These are phyloP conservation scores for Candida sithepensis DNA, from an alignment of 805 yeast species.

Conservation along the genomic window DNA sequence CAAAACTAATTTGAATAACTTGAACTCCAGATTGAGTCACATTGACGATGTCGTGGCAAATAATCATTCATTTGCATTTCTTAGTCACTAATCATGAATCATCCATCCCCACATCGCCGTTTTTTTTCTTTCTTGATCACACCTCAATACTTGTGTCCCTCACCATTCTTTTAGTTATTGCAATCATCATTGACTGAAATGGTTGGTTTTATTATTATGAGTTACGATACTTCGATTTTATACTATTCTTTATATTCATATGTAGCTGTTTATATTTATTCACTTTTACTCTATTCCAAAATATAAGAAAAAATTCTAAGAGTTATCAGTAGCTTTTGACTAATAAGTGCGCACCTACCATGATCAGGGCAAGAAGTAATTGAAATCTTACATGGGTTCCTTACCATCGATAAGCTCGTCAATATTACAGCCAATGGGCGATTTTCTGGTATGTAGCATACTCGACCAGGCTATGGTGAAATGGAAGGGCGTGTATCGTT, in stretches of 20 bases:
- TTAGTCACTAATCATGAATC: neutral
- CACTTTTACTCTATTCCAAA: neutral
- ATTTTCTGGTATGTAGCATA: too few species aligned
- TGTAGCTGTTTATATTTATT: neutral
- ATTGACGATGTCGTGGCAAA: constrained; percentile 9
- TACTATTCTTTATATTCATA: neutral
- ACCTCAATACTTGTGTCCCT: too few species aligned
- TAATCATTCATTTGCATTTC: neutral
- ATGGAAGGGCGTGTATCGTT: too few species aligned
- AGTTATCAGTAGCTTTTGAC: too few species aligned
- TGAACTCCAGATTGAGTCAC: constrained; percentile 12
- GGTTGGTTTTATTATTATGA: neutral
- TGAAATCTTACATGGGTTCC: too few species aligned
- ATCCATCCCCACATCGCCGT: neutral
- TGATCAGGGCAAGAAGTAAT: too few species aligned
- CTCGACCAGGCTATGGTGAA: too few species aligned
- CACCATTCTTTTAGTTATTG: too few species aligned
- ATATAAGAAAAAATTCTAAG: neutral
- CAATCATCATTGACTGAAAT: neutral
- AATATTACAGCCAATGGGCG: too few species aligned
- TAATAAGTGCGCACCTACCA: too few species aligned
- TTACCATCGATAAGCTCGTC: too few species aligned
- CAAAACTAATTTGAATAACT: constrained; percentile 8
- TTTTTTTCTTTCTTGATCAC: neutral
- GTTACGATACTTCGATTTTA: neutral